Conservation (phyloP, 1,139 yeast genomes). For the Candida tunisiensis region DNA sequence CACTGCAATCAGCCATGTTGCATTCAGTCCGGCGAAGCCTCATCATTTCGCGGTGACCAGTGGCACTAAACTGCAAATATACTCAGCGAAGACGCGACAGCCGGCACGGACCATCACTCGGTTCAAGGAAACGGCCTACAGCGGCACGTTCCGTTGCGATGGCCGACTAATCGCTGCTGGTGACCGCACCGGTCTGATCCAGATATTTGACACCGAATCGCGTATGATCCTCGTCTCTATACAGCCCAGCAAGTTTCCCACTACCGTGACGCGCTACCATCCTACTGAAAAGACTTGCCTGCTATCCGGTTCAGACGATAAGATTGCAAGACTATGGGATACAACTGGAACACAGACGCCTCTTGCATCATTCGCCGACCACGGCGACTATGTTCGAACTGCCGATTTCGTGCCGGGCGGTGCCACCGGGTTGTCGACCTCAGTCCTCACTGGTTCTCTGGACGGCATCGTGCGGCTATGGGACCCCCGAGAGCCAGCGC, state of each 20-base stretch:
- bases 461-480: constrained; percentile 80
- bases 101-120: constrained; percentile 79
- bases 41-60: constrained; percentile 91
- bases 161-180: constrained; percentile 77
- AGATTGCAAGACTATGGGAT: constrained; percentile 76
- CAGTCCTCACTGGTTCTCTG: constrained; percentile 79
- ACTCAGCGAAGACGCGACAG: constrained; percentile 84
- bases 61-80: constrained; percentile 80
- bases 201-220: constrained; percentile 71
- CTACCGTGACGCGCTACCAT: constrained; percentile 89
- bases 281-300: constrained; percentile 55
- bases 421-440: constrained; percentile 37
- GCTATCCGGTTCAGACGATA: constrained; percentile 83
- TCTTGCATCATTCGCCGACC: constrained; percentile 51
- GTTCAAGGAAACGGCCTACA: constrained; percentile 80
- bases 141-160: constrained; percentile 69
- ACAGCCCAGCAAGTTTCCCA: constrained; percentile 70
- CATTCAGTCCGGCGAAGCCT: constrained; percentile 75
- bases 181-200: constrained; percentile 78
- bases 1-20: constrained; percentile 75
- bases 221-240: constrained; percentile 65
- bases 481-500: constrained; percentile 50
- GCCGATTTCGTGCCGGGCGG: constrained; percentile 52
- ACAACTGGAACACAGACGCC: constrained; percentile 65
- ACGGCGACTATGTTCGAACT: constrained; percentile 77